Evolutionary conservation across 108 stramenopile genomes (phyloP), one percentile per base, ranked within the genome.

Genomic region (Nitzschia sp.): DNA sequence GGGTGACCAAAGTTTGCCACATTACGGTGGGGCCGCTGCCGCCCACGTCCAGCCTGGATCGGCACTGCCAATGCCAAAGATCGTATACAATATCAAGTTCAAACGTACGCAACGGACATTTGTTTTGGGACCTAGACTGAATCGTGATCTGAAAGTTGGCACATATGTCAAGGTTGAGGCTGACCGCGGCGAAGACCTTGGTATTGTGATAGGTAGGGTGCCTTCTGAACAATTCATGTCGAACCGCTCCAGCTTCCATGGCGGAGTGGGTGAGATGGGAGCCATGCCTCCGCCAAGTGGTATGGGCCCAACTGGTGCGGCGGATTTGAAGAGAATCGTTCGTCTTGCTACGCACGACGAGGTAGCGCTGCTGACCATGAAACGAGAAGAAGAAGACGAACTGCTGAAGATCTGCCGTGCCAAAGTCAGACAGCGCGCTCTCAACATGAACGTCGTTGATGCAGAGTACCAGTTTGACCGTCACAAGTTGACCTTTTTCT

Each of bases 401-500:
- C 79, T 96, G 44, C 86, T 97, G 22, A 92, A 92, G 68, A 90
- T 97, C 38, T 96, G 96, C 65, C 78, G 94, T n/a, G 72, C 78
- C 8, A 98, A 98, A 82, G 92, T 89, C 19, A 80, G 75, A 44
- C 95, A 96, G 68, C 73, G 95, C 23, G 85, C 85, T 17, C 75
- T 98, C 8, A 91, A 91, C 1, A 98, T 98, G 97, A 75, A 88
- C 44, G 93, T 98, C 45, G 84, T 98, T 28, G 97, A 98, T 71
- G 96, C 97, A 27, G 97, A 98, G 72, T 98, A 96, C 71, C 97
- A 98, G 75, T 98, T 93, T 75, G 97, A 98, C 64, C 88, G 97
- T 31, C 92, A 96, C 82, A 98, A 98, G 81, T 75, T 98, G 9
- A 98, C 95, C 9, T 98, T 97, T 79, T 98, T 96, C 87, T 98